These are phyloP conservation scores for Lactarius tabidus DNA, from an alignment of 768 basidiomycete species.

Conservation along the genomic window DNA sequence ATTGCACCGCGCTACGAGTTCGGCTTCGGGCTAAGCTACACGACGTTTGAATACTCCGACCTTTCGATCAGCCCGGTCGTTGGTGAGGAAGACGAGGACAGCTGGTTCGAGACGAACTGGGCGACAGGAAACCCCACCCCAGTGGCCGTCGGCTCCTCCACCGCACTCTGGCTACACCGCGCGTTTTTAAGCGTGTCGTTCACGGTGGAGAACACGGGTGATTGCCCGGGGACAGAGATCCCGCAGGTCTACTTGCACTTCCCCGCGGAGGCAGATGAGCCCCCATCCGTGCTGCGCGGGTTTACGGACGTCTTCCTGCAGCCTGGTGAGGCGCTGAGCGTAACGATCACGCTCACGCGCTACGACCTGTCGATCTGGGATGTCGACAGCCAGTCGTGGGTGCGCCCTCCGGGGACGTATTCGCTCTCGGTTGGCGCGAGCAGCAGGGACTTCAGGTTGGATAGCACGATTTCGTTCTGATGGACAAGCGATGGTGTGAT, in stretches of 20 bases:
- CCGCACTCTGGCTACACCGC: constrained; percentile 66
- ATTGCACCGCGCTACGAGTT: constrained; percentile 84
- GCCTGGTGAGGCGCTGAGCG: constrained; percentile 24
- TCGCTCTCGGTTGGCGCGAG: constrained; percentile 32
- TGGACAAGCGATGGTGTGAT: too few species aligned
- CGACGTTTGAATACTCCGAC: constrained; percentile 67
- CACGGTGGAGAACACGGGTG: constrained; percentile 60
- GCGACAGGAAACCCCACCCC: constrained; percentile 53
- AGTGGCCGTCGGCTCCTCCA: constrained; percentile 52
- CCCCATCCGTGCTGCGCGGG: constrained; percentile 54
- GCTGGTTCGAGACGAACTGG: constrained; percentile 49
- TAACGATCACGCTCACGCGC: constrained; percentile 25
- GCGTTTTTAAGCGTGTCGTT: constrained; percentile 63
- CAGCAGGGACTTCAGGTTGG: constrained; percentile 22
- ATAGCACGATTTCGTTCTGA: constrained; percentile 1
- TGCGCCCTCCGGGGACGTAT: constrained; percentile 32
- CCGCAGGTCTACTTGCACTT: constrained; percentile 75
- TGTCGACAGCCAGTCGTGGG: constrained; percentile 35
- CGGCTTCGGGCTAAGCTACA: constrained; percentile 87
- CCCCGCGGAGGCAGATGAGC: constrained; percentile 59
- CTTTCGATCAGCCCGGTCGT: constrained; percentile 46
- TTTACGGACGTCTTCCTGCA: constrained; percentile 27
- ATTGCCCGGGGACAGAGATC: constrained; percentile 66
- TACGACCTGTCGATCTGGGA: constrained; percentile 34
- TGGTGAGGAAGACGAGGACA: constrained; percentile 33